phyloP scores from a whole-genome alignment of 1,284 basidiomycete species.

The Pseudozyma sp. region DNA sequence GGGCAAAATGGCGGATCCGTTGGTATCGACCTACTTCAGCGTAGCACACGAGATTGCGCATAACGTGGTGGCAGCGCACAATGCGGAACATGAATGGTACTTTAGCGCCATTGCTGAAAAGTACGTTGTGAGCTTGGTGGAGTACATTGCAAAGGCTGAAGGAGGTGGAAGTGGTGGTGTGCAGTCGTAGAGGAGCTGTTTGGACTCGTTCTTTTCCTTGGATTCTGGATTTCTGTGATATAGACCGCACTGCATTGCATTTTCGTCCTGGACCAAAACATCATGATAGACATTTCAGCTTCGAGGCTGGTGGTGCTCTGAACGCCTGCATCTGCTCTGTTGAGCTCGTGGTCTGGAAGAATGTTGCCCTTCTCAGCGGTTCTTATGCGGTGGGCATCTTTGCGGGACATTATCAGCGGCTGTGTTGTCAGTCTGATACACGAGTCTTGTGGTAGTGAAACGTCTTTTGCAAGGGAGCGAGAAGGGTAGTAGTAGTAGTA shows the following conservation, averaged over 20 bases:
- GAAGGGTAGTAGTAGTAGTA: no score
- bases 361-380: no score
- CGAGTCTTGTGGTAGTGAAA: neutral
- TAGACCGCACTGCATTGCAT: no score
- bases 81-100: constrained; percentile 84
- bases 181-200: neutral
- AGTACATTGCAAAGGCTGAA: constrained; percentile 49
- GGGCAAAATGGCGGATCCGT: constrained; percentile 77
- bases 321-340: no score
- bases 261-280: no score
- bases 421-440: neutral
- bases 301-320: no score
- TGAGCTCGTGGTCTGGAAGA: no score
- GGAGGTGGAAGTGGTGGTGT: neutral
- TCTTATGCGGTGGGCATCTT: no score
- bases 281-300: no score
- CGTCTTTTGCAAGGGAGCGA: neutral
- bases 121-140: constrained; percentile 70
- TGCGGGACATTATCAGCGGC: no score
- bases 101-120: constrained; percentile 89
- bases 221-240: no score
- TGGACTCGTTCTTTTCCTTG: neutral
- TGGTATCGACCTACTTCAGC: constrained; percentile 88
- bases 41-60: constrained; percentile 87
- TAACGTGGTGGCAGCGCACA: constrained; percentile 80